Conservation (phyloP, 202 grass and related monocot genomes). For the Hordeum pubiflorum region DNA sequence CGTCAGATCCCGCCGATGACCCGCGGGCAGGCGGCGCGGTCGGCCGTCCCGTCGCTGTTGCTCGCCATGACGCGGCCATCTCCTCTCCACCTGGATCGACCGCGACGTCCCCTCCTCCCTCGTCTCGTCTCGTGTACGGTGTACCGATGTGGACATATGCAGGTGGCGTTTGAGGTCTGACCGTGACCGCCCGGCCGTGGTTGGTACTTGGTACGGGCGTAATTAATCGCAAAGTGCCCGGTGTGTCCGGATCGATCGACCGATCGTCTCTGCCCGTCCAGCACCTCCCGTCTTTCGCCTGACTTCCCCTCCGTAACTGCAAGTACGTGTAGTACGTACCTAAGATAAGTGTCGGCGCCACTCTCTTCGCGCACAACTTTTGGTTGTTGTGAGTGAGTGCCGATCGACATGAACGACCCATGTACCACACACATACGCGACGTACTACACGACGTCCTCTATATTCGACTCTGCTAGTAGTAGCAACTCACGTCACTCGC, state of each 20-base stretch:
- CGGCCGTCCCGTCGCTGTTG: slow-evolving; percentile 29
- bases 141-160: not conserved
- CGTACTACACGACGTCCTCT: not conserved
- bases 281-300: not conserved
- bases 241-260: not conserved
- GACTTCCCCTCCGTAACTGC: not conserved
- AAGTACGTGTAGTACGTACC: too few relatives aligned
- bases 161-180: not conserved
- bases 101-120: not conserved
- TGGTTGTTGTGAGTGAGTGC: not conserved
- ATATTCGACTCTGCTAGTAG: not conserved
- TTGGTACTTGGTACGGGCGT: not conserved
- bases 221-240: not conserved
- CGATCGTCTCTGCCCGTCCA: not conserved
- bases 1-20: not conserved
- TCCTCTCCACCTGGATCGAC: not conserved
- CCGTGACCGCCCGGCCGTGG: not conserved
- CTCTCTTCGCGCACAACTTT: not conserved
- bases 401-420: not conserved
- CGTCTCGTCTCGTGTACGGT: not conserved
- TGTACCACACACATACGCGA: not conserved
- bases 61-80: not conserved
- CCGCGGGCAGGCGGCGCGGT: not conserved
- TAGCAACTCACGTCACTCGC: not conserved
- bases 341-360: not conserved